A percentile compares a stretch with the other conserved stretches of the same genome.
These are phyloP conservation scores for Leccinum boreale DNA, from an alignment of 768 basidiomycete species.

Conservation along the genomic window DNA sequence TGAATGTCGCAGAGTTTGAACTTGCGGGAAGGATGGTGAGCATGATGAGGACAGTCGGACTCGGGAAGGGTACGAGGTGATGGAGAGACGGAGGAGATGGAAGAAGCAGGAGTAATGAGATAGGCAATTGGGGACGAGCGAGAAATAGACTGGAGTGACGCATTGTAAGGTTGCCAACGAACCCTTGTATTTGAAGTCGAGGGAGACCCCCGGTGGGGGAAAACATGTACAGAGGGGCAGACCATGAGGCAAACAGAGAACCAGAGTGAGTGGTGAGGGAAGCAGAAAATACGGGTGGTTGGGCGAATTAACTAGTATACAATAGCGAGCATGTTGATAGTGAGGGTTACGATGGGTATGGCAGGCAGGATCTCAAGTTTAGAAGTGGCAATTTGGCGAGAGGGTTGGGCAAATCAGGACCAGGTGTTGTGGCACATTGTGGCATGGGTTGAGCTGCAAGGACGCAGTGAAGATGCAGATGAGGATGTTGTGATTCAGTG, in stretches of 20 bases:
- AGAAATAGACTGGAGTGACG: slow-evolving; percentile 38
- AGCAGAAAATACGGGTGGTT: slow-evolving; percentile 12
- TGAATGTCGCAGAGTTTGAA: slow-evolving; percentile 43
- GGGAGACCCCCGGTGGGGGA: slow-evolving; percentile 71
- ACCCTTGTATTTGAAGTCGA: slow-evolving; percentile 59
- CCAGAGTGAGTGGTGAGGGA: neutral
- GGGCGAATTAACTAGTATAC: slow-evolving; percentile 35
- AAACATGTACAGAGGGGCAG: slow-evolving; percentile 41
- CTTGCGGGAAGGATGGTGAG: slow-evolving; percentile 35
- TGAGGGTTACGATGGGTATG: slow-evolving; percentile 15
- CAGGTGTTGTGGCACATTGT: slow-evolving; percentile 39
- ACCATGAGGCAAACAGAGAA: slow-evolving; percentile 24
- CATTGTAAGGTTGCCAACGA: slow-evolving; percentile 79
- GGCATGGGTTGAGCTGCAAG: slow-evolving; percentile 23
- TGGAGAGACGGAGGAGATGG: slow-evolving; percentile 46
- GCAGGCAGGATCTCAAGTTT: slow-evolving; percentile 14
- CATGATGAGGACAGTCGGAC: slow-evolving; percentile 27
- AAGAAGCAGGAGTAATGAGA: slow-evolving; percentile 58
- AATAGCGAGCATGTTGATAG: slow-evolving; percentile 34
- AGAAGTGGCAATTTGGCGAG: slow-evolving; percentile 14
- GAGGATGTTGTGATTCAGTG: slow-evolving; percentile 38
- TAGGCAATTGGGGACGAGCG: slow-evolving; percentile 36
- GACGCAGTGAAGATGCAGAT: slow-evolving; percentile 33
- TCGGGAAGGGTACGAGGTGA: slow-evolving; percentile 39
- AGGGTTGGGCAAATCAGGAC: slow-evolving; percentile 24